Base-by-base conservation (phyloP, 371 early-diverging fungal species). In the Rhizopus delemar region DNA sequence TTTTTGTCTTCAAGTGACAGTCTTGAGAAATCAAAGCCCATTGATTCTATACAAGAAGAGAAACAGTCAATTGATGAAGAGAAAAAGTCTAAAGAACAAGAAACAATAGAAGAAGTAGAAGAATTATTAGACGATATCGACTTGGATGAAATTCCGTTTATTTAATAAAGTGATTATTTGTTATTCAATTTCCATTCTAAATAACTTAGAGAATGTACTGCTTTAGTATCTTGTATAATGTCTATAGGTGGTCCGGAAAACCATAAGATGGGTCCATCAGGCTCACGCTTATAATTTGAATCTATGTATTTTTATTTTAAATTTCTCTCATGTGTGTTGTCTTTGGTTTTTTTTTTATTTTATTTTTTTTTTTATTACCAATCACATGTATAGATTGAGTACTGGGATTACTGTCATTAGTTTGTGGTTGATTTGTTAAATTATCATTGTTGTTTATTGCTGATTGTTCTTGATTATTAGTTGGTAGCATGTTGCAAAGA, bases 71-170 rank as follows among this genome's bases (percentile, higher is more conserved):
- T 5, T 51, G 59, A 16, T 57, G 53, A 57, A 53, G 52, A 33
- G 50, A 53, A 34, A 54, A 53, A 16, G 33, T 51, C 13, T 34
- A 22, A 41, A 5, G 41, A 57, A 41, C 33, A 69, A 32, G 58
- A 63, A 15, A 53, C 60, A 7, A 56, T 63, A 48, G 48, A 59
- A 35, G 65, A 65, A 51, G 61, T 75, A 4, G 80, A 78, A 46
- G 74, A 68, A 5, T 51, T 78, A 36, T 74, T 79, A 36, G 82
- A 82, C 46, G 78, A 78, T 51, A 68, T 78, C 52, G 80, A 82
- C 60, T 74, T 84, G 80, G 84, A 84, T 45, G 73, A 76, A 38
- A 78, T 84, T 15, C 84, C 82, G 38, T 78, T 76, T 46, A 71
- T 83, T 43, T 75, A 78, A 61, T 56, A 22, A 35, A 41, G 41